A percentile compares a stretch with the other conserved stretches of the same genome.
Conservation (phyloP, 2,329 filamentous ascomycete genomes). For the Paraphaeosphaeria minitans region DNA sequence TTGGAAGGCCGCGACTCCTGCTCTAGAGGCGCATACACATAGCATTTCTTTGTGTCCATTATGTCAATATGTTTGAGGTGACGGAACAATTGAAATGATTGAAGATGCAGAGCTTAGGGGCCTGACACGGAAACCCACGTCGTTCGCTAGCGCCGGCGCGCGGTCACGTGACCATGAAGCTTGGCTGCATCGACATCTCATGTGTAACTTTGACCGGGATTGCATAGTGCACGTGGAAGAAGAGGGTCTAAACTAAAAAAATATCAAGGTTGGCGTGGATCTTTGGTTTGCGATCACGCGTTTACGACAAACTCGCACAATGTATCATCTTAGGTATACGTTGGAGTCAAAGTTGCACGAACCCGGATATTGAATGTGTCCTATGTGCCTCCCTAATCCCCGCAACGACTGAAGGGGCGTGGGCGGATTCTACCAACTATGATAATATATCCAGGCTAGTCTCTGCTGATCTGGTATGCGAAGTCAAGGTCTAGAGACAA, state of each 20-base stretch:
- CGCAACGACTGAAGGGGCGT: not conserved
- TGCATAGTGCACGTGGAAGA: not conserved
- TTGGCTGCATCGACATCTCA: not conserved
- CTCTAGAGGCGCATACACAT: conserved; percentile 49
- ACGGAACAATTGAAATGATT: not conserved
- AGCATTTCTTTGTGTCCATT: conserved; percentile 58
- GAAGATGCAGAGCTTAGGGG: conserved; percentile 14
- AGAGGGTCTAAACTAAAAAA: not conserved
- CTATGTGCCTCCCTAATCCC: not conserved
- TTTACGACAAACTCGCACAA: not conserved
- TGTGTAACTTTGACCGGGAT: not conserved
- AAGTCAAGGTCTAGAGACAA: not conserved
- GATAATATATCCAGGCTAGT: not conserved
- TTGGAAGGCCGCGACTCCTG: conserved; percentile 47
- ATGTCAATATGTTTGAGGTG: conserved; percentile 3
- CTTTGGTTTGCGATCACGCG: not conserved
- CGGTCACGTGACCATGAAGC: conserved; percentile 29
- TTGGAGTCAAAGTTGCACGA: not conserved
- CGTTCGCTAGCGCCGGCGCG: conserved; percentile 24
- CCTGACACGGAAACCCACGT: conserved; percentile 10
- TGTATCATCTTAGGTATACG: not conserved
- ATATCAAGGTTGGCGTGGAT: not conserved
- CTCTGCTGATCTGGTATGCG: not conserved
- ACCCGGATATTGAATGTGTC: not conserved
- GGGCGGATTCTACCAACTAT: not conserved